Evolutionary conservation across 768 basidiomycete species (phyloP), one percentile per base, ranked within the genome.

Genomic region (Boletus vinaceobasis): DNA sequence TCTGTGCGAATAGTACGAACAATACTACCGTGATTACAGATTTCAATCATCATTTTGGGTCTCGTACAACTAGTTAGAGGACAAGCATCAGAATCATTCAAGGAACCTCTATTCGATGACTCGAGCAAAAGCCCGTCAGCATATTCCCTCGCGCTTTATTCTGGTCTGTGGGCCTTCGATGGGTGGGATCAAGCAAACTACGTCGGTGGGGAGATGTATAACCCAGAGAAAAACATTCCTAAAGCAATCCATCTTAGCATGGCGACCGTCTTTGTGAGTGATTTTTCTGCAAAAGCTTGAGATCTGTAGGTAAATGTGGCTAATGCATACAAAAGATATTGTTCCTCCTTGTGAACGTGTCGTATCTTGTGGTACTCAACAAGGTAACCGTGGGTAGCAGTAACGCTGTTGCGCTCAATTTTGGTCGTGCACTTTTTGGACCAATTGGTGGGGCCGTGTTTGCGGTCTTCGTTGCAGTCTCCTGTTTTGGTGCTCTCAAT

Each of bases 131-230:
- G 90, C 57, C 89, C 93, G 1, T 89, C 91, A 1, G 77, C 84
- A 3, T 98, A 93, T 73, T 91, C 95, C 7, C 76, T 98, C n/a
- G 96, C 95, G 0, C 75, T 98, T 7, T 99, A 97, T 71, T 96
- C 93, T 11, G 92, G 93, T 3, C 74, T 98, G 5, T 98, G 90
- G 92, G 94, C 94, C 2, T 94, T 92, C 60, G 94, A 94, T 69
- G 96, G 96, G 1, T 99, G 94, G 94, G 95, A 95, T 64, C 88
- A 90, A 71, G 87, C 82, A 29, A 94, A 93, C 67, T 96, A 88
- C 59, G 90, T 98, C 15, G 90, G 88, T 14, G 95, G 90, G 29
- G 93, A 93, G 70, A 90, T 98, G 74, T 74, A 77, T 50, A 82
- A 87, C 56, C 85, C 91, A 2, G 83, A 87, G 64, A 88, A 83